Conservation (phyloP, 108 stramenopile species). For the Aurantiochytrium sp. region DNA sequence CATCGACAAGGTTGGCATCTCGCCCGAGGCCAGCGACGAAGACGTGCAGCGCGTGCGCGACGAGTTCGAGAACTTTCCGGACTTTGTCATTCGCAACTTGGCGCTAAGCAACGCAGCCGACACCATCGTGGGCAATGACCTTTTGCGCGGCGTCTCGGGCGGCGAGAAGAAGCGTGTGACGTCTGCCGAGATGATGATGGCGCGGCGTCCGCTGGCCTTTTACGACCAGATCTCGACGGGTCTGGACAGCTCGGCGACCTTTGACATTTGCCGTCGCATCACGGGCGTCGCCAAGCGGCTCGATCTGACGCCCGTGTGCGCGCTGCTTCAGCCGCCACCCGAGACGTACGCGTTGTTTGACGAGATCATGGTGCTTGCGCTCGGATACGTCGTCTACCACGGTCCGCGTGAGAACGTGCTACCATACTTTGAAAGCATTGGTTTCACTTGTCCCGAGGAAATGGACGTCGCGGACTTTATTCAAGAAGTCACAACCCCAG, state of each 20-base stretch:
- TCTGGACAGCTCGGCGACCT: constrained; percentile 67
- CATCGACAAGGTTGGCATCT: not conserved
- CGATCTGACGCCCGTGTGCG: constrained; percentile 45
- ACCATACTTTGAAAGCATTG: constrained; percentile 53
- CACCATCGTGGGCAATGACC: constrained; percentile 53
- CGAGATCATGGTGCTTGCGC: constrained; percentile 67
- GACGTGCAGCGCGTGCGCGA: not conserved
- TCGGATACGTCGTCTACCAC: constrained; percentile 67
- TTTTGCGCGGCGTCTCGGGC: constrained; percentile 70
- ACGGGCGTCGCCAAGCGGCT: constrained; percentile 27
- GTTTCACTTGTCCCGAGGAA: constrained; percentile 58
- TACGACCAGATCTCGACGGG: constrained; percentile 67
- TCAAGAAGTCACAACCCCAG: constrained; percentile 30
- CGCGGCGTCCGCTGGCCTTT: constrained; percentile 33
- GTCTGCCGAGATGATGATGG: constrained; percentile 65
- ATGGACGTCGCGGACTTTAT: constrained; percentile 70
- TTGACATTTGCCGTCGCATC: constrained; percentile 61
- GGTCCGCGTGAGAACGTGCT: constrained; percentile 63
- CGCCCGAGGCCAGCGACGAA: not conserved
- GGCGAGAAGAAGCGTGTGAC: constrained; percentile 80
- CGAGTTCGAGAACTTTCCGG: constrained; percentile 18
- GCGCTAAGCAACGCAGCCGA: constrained; percentile 43
- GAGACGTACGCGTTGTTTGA: constrained; percentile 83
- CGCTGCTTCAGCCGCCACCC: constrained; percentile 77
- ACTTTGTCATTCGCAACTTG: constrained; percentile 39